Conservation (phyloP, 2,329 filamentous ascomycete species). For the Lachnellula hyalina region DNA sequence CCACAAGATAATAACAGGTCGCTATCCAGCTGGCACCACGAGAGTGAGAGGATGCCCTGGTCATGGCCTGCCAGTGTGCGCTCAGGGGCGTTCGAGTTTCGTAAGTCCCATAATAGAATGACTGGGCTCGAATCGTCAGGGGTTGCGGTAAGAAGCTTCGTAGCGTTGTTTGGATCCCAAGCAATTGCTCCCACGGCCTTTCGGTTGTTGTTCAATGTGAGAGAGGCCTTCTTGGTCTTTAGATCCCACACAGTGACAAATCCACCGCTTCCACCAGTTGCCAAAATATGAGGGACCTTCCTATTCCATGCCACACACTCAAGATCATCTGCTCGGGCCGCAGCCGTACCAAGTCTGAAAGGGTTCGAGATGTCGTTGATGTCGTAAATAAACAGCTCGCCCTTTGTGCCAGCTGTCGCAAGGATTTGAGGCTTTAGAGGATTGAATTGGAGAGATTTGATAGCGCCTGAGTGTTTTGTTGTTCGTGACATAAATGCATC, state of each 20-base stretch:
- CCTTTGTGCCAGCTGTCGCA: slow-evolving; percentile 88
- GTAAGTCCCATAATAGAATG: slow-evolving; percentile 88
- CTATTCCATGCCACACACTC: slow-evolving; percentile 98
- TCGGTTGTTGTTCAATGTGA: slow-evolving; percentile 89
- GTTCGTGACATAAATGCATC: slow-evolving; percentile 83
- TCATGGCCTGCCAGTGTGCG: slow-evolving; percentile 86
- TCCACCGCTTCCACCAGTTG: slow-evolving; percentile 85
- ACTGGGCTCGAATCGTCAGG: slow-evolving; percentile 83
- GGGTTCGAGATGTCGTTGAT: slow-evolving; percentile 84
- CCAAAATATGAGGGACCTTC: slow-evolving; percentile 93
- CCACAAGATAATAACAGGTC: slow-evolving; percentile 87
- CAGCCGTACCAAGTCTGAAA: slow-evolving; percentile 81
- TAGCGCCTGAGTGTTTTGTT: slow-evolving; percentile 83
- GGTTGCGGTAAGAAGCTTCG: slow-evolving; percentile 88
- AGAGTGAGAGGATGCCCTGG: slow-evolving; percentile 85
- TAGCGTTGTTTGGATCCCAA: slow-evolving; percentile 94
- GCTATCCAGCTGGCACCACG: slow-evolving; percentile 90
- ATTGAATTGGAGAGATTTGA: slow-evolving; percentile 97
- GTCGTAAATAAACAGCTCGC: slow-evolving; percentile 94
- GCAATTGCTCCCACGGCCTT: slow-evolving; percentile 94
- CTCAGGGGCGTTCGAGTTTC: slow-evolving; percentile 94
- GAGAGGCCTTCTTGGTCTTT: slow-evolving; percentile 93
- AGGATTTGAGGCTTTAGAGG: slow-evolving; percentile 85
- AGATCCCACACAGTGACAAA: slow-evolving; percentile 99
- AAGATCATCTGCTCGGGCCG: slow-evolving; percentile 87